Conservation (phyloP, 805 yeast genomes). For the Metschnikowia peoriensis region DNA sequence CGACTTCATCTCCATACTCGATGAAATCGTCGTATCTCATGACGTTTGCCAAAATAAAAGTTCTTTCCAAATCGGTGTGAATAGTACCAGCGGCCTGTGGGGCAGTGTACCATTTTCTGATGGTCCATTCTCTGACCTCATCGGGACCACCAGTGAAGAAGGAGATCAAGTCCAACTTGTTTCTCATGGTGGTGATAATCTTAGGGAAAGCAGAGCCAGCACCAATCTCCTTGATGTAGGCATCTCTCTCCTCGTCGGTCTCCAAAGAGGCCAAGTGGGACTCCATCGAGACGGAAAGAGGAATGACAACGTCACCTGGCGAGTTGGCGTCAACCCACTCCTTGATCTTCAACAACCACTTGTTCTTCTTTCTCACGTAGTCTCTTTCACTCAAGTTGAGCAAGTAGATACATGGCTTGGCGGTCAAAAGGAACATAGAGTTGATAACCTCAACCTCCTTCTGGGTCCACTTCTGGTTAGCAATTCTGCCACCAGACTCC, state of each 20-base stretch:
- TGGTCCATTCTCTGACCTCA: conserved; percentile 89
- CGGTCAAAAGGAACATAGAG: conserved; percentile 81
- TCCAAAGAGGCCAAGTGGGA: conserved; percentile 71
- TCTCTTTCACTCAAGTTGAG: conserved; percentile 89
- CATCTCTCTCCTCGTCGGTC: conserved; percentile 41
- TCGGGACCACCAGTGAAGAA: conserved; percentile 84
- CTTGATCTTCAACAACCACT: conserved; percentile 75
- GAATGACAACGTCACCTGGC: conserved; percentile 83
- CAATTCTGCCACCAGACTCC: conserved; percentile 83
- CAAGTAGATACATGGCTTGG: conserved; percentile 92
- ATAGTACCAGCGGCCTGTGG: conserved; percentile 91
- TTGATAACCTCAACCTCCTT: conserved; percentile 92
- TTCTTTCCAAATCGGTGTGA: conserved; percentile 79
- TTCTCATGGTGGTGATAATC: conserved; percentile 70
- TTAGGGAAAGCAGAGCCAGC: conserved; percentile 78
- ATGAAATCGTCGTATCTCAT: conserved; percentile 61
- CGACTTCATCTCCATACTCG: conserved; percentile 66
- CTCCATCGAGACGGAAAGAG: conserved; percentile 89
- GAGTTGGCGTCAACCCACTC: conserved; percentile 89
- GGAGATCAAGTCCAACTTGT: conserved; percentile 67
- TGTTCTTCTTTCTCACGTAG: conserved; percentile 84
- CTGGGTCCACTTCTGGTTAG: conserved; percentile 81
- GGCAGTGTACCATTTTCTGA: conserved; percentile 71
- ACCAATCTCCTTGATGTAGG: conserved; percentile 70
- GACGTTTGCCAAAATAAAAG: conserved; percentile 78